Evolutionary conservation across 495 filamentous ascomycete species (phyloP), one percentile per base, ranked within the genome.

Genomic region (Sordaria brevicollis): DNA sequence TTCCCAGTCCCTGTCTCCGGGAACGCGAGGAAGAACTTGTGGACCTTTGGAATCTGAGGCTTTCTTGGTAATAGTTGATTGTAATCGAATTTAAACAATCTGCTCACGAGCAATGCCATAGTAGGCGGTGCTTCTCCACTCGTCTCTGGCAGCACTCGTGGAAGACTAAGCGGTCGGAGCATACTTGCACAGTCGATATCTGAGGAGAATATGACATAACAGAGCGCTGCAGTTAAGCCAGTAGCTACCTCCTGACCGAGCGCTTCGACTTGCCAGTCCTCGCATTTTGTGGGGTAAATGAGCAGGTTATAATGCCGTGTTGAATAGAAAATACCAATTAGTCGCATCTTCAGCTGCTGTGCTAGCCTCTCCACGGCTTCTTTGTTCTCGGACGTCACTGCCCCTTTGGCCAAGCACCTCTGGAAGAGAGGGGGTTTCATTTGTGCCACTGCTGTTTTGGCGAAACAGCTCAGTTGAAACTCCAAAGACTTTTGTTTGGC

Each of bases 231-330:
- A 37, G 72, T 76, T 11, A 75, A 43, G 0, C 73, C 69, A 33
- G 70, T 71, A 15, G 71, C 5, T 29, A 74, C 71, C 29, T 76
- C 76, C 13, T 71, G 29, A 35, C 70, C 69, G 4, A 74, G 43
- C 15, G 49, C 35, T 10, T 78, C 71, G 21, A 65, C 65, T 33
- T 77, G 74, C 82, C 83, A 84, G 2, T 75, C 76, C 3, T 81
- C 75, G 67, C 79, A 81, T 8, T 76, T 76, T 8, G 78, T 71
- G 33, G 83, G 78, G 69, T 82, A 83, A 1, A 83, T 68, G 5
- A 84, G 70, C 36, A 84, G 74, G 34, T 76, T 82, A 68, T 73
- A 83, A 3, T 77, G 65, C 8, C 74, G 49, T 6, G 74, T 71
- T 17, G 75, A 70, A 31, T 72, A 74, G 68, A 76, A 79, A 34